Conservation (phyloP, 129 eudicot genomes). For the Escallonia rubra region DNA sequence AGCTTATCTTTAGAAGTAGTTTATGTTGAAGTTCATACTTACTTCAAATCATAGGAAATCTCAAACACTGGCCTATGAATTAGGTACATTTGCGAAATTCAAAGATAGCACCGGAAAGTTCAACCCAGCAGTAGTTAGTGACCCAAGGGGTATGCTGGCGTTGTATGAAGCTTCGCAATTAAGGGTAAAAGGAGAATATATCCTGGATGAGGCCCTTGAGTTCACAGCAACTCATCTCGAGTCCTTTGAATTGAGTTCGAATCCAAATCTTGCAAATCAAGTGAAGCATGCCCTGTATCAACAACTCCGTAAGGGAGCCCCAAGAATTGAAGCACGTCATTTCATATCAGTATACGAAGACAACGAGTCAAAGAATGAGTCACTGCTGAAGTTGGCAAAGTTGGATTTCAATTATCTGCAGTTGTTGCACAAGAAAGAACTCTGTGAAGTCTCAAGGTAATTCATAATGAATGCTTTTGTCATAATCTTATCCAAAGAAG, state of each 20-base stretch:
- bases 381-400: slow-evolving; percentile 18
- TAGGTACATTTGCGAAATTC: slow-evolving; percentile 22
- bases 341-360: slow-evolving; percentile 20
- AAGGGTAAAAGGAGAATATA: slow-evolving; percentile 14
- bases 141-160: slow-evolving; percentile 22
- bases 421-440: slow-evolving; percentile 23
- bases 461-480: too few species aligned
- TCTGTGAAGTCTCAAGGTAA: slow-evolving; percentile 13
- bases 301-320: slow-evolving; percentile 16
- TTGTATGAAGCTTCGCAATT: slow-evolving; percentile 26
- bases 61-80: neutral
- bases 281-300: slow-evolving; percentile 17
- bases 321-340: slow-evolving; percentile 20
- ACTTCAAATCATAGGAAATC: too few species aligned
- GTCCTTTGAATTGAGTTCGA: neutral
- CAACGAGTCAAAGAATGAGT: slow-evolving; percentile 2
- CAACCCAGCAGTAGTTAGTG: neutral
- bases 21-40: too few species aligned
- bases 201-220: slow-evolving; percentile 20
- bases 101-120: slow-evolving; percentile 9
- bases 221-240: slow-evolving; percentile 8
- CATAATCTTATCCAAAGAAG: too few species aligned
- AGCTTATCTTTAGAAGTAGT: too few species aligned
- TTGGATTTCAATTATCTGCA: slow-evolving; percentile 23
- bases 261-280: neutral